Conservation (phyloP, 768 basidiomycete genomes). For the Megacollybia marginata region DNA sequence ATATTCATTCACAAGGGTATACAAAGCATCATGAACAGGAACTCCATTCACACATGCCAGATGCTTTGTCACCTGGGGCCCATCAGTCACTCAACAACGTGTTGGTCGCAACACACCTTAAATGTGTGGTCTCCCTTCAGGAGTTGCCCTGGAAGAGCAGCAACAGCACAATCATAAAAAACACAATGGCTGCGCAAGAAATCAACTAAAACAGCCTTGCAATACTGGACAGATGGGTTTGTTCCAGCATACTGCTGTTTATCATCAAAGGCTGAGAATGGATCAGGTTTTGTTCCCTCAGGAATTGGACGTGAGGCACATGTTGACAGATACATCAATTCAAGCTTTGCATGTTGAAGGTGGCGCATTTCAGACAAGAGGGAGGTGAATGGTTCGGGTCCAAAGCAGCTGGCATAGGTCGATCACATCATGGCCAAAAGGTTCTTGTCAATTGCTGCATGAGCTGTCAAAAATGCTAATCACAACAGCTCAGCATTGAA, state of each 20-base stretch:
- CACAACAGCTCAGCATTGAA: neutral
- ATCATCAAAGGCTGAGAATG: conserved; percentile 8
- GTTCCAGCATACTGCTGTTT: conserved; percentile 6
- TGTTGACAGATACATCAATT: conserved; percentile 10
- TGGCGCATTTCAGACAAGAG: conserved; percentile 7
- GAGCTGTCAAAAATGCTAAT: neutral
- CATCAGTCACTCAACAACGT: too few relatives aligned
- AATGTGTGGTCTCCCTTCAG: conserved; percentile 11
- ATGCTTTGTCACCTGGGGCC: conserved; percentile 6
- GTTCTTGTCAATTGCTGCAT: neutral
- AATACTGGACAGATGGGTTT: conserved; percentile 7
- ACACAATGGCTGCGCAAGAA: conserved; percentile 6
- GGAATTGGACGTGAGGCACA: conserved; percentile 4
- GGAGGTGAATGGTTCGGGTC: conserved; percentile 9
- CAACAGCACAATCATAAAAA: conserved; percentile 8
- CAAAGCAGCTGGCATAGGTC: conserved; percentile 8
- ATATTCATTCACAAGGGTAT: conserved; percentile 6
- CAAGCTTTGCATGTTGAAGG: conserved; percentile 7
- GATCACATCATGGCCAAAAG: conserved; percentile 8
- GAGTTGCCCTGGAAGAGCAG: conserved; percentile 5
- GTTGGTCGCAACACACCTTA: conserved; percentile 4
- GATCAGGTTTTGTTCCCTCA: conserved; percentile 1
- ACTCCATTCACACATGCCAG: conserved; percentile 10
- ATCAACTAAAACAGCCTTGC: conserved; percentile 9
- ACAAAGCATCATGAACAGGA: conserved; percentile 6